Base-by-base conservation (phyloP, 2,329 filamentous ascomycete genomes). In the Nemania bipapillata region DNA sequence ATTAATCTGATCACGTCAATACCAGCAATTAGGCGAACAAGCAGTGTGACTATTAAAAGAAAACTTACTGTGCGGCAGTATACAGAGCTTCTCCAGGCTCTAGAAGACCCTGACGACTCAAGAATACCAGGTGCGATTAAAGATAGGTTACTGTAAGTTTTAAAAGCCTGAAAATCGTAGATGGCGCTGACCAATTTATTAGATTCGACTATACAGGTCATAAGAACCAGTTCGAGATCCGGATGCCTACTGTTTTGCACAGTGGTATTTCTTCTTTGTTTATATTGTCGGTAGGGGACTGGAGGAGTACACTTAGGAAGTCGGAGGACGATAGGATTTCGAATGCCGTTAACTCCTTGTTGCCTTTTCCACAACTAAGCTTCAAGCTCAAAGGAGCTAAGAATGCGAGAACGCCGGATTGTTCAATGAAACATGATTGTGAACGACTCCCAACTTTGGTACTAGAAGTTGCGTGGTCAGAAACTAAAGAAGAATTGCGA, bases 401-500 rank as follows among this genome's bases (percentile, higher is more conserved):
- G 17, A 26, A 52, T n/a, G 8, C 9, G 26, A 52, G 30, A n/a
- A 17, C 49, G 3, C 49, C 49, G 9, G 49, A 61, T 11, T 52
- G 47, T 15, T 37, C 24, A 12, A 61, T 61, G 12, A 24, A 7
- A 24, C 49, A 61, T 2, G 37, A 53, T 5, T 17, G 26, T 15
- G 37, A 47, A 12, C 20, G 22, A 1, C 8, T 12, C 20, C 50
- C 60, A 6, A 63, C 40, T 28, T 20, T 63, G 1, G 40, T 63
- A n/a, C 17, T 63, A 7, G 60, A 63, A 15, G 15, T 63, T 49
- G 37, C 37, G 22, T 63, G 52, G 60, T 37, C 37, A 20, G n/a
- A 63, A 11, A 20, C 4, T 3, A 56, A 49, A 28, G 24, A 40
- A 6, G 60, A 56, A 6, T 22, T 63, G 11, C 37, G 35, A 22